Conservation (phyloP, 1,284 basidiomycete genomes). For the Tilletia setariae region DNA sequence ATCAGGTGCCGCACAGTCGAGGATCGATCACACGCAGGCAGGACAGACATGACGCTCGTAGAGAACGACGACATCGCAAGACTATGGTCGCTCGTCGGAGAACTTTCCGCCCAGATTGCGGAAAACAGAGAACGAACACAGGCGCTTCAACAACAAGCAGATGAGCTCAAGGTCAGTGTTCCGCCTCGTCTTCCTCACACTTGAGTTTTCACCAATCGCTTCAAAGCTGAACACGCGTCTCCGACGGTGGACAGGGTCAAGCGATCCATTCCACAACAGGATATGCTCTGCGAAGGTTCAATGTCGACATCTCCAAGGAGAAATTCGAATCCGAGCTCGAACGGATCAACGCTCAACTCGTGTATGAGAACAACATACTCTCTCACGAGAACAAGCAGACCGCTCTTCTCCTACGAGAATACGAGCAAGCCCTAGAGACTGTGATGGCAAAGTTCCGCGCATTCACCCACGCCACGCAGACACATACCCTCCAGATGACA, state of each 20-base stretch:
- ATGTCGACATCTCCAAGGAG: slow-evolving; percentile 92
- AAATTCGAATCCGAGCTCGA: slow-evolving; percentile 89
- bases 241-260: slow-evolving; percentile 57
- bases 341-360: slow-evolving; percentile 78
- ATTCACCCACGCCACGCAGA: slow-evolving; percentile 84
- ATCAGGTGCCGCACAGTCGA: too few species aligned
- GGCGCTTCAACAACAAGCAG: slow-evolving; percentile 70
- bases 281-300: slow-evolving; percentile 80
- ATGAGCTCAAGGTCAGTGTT: slow-evolving; percentile 70
- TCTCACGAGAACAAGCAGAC: slow-evolving; percentile 93
- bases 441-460: slow-evolving; percentile 95
- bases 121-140: slow-evolving; percentile 76
- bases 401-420: slow-evolving; percentile 81
- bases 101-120: slow-evolving; percentile 65
- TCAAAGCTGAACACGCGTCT: slow-evolving; percentile 8
- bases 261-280: slow-evolving; percentile 74
- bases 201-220: slow-evolving; percentile 25
- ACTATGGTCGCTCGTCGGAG: slow-evolving; percentile 49
- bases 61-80: slow-evolving; percentile 46
- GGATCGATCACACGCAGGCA: not conserved
- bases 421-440: slow-evolving; percentile 88
- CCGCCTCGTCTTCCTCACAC: too few species aligned
- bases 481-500: slow-evolving; percentile 81
- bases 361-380: slow-evolving; percentile 88
- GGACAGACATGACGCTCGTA: slow-evolving; percentile 25